Conservation (phyloP, 2,329 filamentous ascomycete genomes). For the Hymenotorrendiella dingleyae region DNA sequence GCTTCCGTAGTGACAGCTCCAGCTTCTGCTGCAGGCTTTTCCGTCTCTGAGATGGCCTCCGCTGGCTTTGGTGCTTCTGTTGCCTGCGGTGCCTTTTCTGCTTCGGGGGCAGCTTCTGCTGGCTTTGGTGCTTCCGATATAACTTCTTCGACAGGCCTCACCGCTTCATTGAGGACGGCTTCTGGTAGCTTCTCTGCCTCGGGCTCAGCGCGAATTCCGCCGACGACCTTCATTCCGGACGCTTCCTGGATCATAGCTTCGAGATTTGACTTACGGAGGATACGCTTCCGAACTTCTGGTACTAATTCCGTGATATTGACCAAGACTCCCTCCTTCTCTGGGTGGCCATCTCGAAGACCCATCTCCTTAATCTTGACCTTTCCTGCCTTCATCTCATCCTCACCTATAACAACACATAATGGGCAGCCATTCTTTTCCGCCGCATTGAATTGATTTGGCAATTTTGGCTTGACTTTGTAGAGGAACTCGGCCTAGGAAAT, state of each 20-base stretch:
- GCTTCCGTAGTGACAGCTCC: slow-evolving; percentile 15
- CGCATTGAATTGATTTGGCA: slow-evolving; percentile 84
- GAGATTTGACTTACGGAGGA: slow-evolving; percentile 33
- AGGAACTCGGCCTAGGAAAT: slow-evolving; percentile 65
- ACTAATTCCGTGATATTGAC: slow-evolving; percentile 60
- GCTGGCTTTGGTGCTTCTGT: background rate
- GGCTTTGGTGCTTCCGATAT: background rate
- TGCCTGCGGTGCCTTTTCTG: slow-evolving; percentile 4
- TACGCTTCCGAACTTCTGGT: slow-evolving; percentile 51
- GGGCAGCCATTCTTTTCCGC: slow-evolving; percentile 76
- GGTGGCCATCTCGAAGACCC: slow-evolving; percentile 72
- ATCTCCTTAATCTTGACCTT: slow-evolving; percentile 87
- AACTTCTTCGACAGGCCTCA: background rate
- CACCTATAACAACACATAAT: slow-evolving; percentile 82
- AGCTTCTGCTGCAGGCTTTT: slow-evolving; percentile 14
- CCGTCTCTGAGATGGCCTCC: slow-evolving; percentile 4
- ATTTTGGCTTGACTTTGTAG: slow-evolving; percentile 86
- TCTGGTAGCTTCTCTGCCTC: slow-evolving; percentile 7
- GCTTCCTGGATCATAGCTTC: slow-evolving; percentile 26
- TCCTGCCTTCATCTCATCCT: slow-evolving; percentile 78
- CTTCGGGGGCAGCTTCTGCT: background rate
- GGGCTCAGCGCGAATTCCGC: slow-evolving; percentile 25
- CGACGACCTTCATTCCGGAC: slow-evolving; percentile 27
- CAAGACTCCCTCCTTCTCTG: slow-evolving; percentile 82
- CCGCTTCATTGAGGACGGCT: background rate